A percentile compares a stretch with the other conserved stretches of the same genome.
phyloP scores from a whole-genome alignment of 2,329 filamentous ascomycete species.

The Fusarium falciforme region DNA sequence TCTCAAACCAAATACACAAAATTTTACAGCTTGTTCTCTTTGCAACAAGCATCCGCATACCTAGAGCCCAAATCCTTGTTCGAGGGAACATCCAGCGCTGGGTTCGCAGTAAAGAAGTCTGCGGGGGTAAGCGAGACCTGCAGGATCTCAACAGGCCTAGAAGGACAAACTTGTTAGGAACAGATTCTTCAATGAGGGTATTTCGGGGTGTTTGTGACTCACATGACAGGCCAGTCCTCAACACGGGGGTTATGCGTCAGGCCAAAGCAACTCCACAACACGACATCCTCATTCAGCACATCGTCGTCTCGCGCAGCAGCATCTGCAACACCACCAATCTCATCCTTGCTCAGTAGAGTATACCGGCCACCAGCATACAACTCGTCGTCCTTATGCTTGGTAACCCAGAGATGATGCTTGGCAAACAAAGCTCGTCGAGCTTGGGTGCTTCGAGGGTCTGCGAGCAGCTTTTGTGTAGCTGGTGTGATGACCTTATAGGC shows the following conservation, averaged over 20 bases:
- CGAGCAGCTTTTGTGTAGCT: constrained; percentile 53
- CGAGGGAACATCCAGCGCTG: constrained; percentile 57
- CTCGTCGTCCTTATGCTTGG: constrained; percentile 57
- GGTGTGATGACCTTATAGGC: constrained; percentile 60
- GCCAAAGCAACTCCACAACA: constrained; percentile 69
- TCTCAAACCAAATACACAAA: background rate
- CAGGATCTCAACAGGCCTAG: constrained; percentile 58
- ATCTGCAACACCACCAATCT: constrained; percentile 52
- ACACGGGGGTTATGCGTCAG: constrained; percentile 73
- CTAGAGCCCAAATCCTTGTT: background rate
- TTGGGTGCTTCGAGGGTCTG: constrained; percentile 54
- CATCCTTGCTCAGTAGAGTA: constrained; percentile 55
- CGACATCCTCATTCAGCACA: constrained; percentile 61
- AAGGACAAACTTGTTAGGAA: background rate
- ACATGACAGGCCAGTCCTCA: constrained; percentile 78
- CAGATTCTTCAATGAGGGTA: background rate
- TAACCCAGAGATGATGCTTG: constrained; percentile 59
- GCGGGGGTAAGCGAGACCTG: constrained; percentile 58
- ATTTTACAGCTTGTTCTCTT: background rate
- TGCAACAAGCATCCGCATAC: background rate
- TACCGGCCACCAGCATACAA: constrained; percentile 57
- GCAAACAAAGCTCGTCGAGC: constrained; percentile 56
- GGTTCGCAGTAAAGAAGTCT: constrained; percentile 61
- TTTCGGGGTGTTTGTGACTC: constrained; percentile 29
- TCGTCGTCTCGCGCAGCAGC: constrained; percentile 58